Conservation (phyloP, 2,329 filamentous ascomycete species). For the Fusarium duplospermum region DNA sequence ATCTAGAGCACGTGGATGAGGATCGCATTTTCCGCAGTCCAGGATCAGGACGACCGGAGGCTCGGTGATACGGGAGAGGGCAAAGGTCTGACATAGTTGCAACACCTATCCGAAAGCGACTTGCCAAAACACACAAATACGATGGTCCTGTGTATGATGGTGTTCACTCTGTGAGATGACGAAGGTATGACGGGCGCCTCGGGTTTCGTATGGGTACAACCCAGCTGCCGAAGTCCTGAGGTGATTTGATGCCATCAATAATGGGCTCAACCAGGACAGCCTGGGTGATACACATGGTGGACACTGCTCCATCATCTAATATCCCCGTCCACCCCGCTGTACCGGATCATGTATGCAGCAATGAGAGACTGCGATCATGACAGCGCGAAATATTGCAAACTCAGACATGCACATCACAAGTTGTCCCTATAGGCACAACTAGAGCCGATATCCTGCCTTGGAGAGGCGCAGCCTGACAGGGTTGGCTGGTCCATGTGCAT, state of each 20-base stretch:
- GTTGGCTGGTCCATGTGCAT: conserved; percentile 18
- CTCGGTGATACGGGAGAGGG: conserved; percentile 4
- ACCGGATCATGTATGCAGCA: background rate
- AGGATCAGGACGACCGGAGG: conserved; percentile 3
- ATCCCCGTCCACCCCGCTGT: background rate
- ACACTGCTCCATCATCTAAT: conserved; percentile 6
- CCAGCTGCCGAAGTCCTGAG: conserved; percentile 1
- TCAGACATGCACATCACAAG: conserved; percentile 3
- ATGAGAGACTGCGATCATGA: background rate
- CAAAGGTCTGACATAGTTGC: background rate
- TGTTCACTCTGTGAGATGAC: conserved; percentile 33
- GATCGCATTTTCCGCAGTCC: conserved; percentile 4
- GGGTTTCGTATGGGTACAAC: conserved; percentile 28
- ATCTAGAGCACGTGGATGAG: conserved; percentile 25
- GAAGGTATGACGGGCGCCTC: conserved; percentile 33
- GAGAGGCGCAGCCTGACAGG: conserved; percentile 30
- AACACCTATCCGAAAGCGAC: background rate
- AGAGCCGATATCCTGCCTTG: conserved; percentile 2
- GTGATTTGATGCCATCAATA: conserved; percentile 23
- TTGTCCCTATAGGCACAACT: background rate
- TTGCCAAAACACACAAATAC: conserved; percentile 1
- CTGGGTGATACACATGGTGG: background rate
- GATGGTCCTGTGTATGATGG: conserved; percentile 4
- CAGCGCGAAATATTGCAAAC: background rate
- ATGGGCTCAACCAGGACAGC: background rate